Conservation (phyloP, 352 stramenopile species). For the Phytopythium vexans region DNA sequence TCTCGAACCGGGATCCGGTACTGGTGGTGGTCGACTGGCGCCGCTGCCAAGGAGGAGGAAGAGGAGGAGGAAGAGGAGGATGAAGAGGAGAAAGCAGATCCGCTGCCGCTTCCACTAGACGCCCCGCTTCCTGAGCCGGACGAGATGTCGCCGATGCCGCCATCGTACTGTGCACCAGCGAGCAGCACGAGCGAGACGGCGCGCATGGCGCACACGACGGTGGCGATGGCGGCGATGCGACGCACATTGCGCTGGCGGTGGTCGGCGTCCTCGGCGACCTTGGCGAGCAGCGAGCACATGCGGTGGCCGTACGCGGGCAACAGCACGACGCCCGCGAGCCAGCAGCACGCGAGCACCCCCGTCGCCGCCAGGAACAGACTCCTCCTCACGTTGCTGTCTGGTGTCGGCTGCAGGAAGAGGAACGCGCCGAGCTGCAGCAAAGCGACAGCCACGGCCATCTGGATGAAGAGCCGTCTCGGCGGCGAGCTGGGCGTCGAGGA, state of each 20-base stretch:
- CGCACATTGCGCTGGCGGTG: constrained; percentile 57
- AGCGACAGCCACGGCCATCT: constrained; percentile 46
- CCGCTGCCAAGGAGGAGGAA: neutral
- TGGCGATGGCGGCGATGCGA: constrained; percentile 52
- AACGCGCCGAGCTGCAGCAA: constrained; percentile 46
- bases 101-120: too few species aligned
- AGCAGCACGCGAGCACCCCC: constrained; percentile 44
- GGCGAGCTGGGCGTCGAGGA: constrained; percentile 9
- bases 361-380: constrained; percentile 48
- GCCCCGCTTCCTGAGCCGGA: constrained; percentile 1
- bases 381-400: constrained; percentile 21
- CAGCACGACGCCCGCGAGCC: constrained; percentile 42
- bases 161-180: constrained; percentile 32
- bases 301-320: constrained; percentile 44
- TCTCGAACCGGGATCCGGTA: constrained; percentile 35
- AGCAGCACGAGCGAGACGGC: constrained; percentile 42
- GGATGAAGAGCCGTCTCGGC: constrained; percentile 50
- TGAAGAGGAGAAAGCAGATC: neutral
- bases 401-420: constrained; percentile 29
- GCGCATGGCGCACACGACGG: constrained; percentile 55
- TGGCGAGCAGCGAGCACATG: constrained; percentile 57
- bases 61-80: constrained; percentile 6
- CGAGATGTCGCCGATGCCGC: constrained; percentile 6
- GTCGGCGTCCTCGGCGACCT: constrained; percentile 44
- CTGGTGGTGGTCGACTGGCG: constrained; percentile 1